Evolutionary conservation across 495 filamentous ascomycete genomes (phyloP).

Genomic region (Aspergillus bridgeri): DNA sequence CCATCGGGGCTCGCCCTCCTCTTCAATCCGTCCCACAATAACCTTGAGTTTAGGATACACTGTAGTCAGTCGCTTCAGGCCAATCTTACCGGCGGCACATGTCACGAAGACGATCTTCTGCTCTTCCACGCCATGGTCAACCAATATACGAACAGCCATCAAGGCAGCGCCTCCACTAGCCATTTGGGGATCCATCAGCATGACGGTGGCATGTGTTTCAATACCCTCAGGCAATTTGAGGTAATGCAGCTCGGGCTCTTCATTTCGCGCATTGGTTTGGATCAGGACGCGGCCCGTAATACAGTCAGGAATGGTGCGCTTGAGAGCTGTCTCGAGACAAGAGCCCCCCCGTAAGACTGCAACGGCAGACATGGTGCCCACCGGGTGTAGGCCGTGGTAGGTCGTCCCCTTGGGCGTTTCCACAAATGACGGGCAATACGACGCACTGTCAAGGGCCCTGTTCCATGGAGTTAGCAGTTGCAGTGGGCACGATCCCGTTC

Average conservation of each 20-base stretch:
- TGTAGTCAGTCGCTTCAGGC: slow-evolving; percentile 74
- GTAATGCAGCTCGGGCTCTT: slow-evolving; percentile 90
- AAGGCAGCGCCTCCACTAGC: slow-evolving; percentile 86
- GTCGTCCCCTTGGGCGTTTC: slow-evolving; percentile 61
- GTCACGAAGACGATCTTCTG: slow-evolving; percentile 86
- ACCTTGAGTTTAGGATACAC: slow-evolving; percentile 84
- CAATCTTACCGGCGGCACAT: slow-evolving; percentile 76
- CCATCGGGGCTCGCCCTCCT: slow-evolving; percentile 75
- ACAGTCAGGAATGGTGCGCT: slow-evolving; percentile 87
- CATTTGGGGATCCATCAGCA: slow-evolving; percentile 92
- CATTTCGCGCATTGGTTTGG: slow-evolving; percentile 77
- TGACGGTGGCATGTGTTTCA: slow-evolving; percentile 66
- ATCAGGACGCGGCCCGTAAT: slow-evolving; percentile 85
- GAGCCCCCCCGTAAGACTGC: slow-evolving; percentile 84
- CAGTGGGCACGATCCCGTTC: slow-evolving; percentile 4
- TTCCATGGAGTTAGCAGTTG: background rate
- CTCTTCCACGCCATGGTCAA: slow-evolving; percentile 89
- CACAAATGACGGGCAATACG: slow-evolving; percentile 58
- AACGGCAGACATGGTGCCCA: slow-evolving; percentile 78
- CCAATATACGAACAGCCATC: slow-evolving; percentile 92
- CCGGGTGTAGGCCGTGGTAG: slow-evolving; percentile 65
- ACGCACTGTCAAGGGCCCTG: slow-evolving; percentile 69
- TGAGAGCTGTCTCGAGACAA: slow-evolving; percentile 80
- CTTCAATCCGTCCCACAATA: slow-evolving; percentile 74
- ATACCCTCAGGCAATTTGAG: slow-evolving; percentile 71